Conservation (phyloP, 2,329 filamentous ascomycete genomes). For the Cercospora sp. region DNA sequence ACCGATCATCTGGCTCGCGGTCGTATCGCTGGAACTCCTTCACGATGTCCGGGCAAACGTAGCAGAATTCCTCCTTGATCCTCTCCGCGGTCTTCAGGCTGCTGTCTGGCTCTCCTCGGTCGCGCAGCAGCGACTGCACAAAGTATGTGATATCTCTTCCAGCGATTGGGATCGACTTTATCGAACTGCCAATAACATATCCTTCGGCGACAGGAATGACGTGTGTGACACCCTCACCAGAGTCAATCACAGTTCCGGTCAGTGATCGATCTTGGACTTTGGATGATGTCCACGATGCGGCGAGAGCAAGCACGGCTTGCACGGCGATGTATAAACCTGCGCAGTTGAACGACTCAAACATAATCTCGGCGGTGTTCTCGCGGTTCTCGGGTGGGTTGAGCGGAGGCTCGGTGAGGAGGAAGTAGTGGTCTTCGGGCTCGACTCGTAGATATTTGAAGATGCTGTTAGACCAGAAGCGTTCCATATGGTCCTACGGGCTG, state of each 20-base stretch:
- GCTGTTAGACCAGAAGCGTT: slow-evolving; percentile 99
- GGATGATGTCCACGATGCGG: slow-evolving; percentile 96
- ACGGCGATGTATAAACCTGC: slow-evolving; percentile 98
- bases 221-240: slow-evolving; percentile 97
- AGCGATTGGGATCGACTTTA: slow-evolving; percentile 98
- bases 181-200: slow-evolving; percentile 97
- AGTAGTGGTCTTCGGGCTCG: slow-evolving; percentile 98
- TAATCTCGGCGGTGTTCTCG: slow-evolving; percentile 98
- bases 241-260: slow-evolving; percentile 97
- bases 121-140: slow-evolving; percentile 91
- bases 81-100: slow-evolving; percentile 96
- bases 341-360: slow-evolving; percentile 99
- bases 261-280: slow-evolving; percentile 96
- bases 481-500: slow-evolving; percentile 82
- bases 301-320: slow-evolving; percentile 92
- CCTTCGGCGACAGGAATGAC: slow-evolving; percentile 98
- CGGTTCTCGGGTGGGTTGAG: slow-evolving; percentile 98
- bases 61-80: slow-evolving; percentile 99
- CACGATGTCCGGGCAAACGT: slow-evolving; percentile 97
- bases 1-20: slow-evolving; percentile 78
- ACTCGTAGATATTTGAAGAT: slow-evolving; percentile 99
- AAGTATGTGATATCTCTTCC: slow-evolving; percentile 99
- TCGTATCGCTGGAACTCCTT: slow-evolving; percentile 97
- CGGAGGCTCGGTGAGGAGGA: slow-evolving; percentile 96
- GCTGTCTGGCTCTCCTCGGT: slow-evolving; percentile 94